Conservation (phyloP, 805 yeast genomes). For the Lipomyces yamanashiensis region DNA sequence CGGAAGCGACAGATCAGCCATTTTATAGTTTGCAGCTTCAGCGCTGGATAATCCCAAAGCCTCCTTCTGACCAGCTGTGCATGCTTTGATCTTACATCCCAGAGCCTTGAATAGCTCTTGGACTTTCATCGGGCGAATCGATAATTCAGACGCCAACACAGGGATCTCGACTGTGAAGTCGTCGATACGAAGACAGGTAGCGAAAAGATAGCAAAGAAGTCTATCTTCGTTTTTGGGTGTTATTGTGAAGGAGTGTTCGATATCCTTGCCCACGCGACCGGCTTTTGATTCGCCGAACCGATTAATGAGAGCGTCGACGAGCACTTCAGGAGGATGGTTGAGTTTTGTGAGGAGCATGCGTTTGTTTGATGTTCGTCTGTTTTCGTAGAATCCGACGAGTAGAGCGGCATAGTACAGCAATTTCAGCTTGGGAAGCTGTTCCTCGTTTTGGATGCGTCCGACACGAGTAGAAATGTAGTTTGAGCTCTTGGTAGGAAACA, state of each 20-base stretch:
- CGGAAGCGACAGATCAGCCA: conserved; percentile 86
- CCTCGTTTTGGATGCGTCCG: conserved; percentile 48
- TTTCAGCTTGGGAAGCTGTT: conserved; percentile 63
- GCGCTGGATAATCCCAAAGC: conserved; percentile 45
- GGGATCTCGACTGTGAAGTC: conserved; percentile 73
- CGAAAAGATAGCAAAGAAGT: conserved; percentile 76
- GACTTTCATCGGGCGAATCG: conserved; percentile 59
- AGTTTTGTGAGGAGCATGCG: conserved; percentile 59
- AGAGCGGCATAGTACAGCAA: conserved; percentile 80
- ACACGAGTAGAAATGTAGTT: conserved; percentile 40
- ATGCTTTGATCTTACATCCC: conserved; percentile 78
- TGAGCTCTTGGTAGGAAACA: conserved; percentile 33
- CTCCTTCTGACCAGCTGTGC: conserved; percentile 52
- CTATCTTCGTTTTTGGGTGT: conserved; percentile 91
- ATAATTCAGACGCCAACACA: conserved; percentile 83
- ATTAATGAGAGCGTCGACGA: conserved; percentile 72
- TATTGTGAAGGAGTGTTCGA: conserved; percentile 56
- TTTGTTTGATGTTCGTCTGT: conserved; percentile 68
- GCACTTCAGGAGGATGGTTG: conserved; percentile 70
- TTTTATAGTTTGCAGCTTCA: conserved; percentile 61
- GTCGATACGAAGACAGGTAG: conserved; percentile 73
- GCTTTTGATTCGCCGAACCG: conserved; percentile 72
- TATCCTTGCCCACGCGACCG: conserved; percentile 45
- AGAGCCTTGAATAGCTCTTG: conserved; percentile 69
- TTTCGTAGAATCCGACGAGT: conserved; percentile 75